Conservation (phyloP, 2,329 filamentous ascomycete species). For the Paraphaeosphaeria minitans region DNA sequence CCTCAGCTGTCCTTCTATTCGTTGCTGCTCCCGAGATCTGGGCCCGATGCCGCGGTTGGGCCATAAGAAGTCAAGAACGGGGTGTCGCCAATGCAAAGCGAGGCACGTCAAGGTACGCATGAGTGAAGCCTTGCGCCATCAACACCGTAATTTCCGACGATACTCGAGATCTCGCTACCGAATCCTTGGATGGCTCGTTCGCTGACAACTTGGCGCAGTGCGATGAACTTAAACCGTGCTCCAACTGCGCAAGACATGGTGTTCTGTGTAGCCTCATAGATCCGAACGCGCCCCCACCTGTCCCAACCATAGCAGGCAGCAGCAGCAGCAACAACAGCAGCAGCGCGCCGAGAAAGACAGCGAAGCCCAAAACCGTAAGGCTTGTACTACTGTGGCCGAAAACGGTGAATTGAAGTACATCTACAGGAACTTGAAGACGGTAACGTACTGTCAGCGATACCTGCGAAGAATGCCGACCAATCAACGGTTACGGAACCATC, state of each 20-base stretch:
- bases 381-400: conserved; percentile 1
- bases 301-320: conserved; percentile 20
- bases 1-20: conserved; percentile 6
- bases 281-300: conserved; percentile 20
- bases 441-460: conserved; percentile 26
- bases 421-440: conserved; percentile 20
- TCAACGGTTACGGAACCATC: conserved; percentile 16
- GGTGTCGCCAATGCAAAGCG: conserved; percentile 45
- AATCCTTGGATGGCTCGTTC: neutral
- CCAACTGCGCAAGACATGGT: conserved; percentile 44
- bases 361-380: conserved; percentile 26
- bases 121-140: conserved; percentile 10
- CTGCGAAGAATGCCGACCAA: conserved; percentile 16
- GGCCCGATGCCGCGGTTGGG: conserved; percentile 42
- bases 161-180: conserved; percentile 12
- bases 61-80: conserved; percentile 45
- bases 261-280: conserved; percentile 44
- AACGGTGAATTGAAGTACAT: conserved; percentile 1
- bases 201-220: conserved; percentile 34
- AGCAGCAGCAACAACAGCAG: conserved; percentile 5
- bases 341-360: conserved; percentile 18
- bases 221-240: conserved; percentile 47
- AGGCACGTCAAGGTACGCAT: conserved; percentile 44
- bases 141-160: conserved; percentile 7
- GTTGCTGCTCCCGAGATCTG: conserved; percentile 15